Evolutionary conservation across 1,284 basidiomycete species (phyloP), one percentile per base, ranked within the genome.

Genomic region (Xanthoconium separans): DNA sequence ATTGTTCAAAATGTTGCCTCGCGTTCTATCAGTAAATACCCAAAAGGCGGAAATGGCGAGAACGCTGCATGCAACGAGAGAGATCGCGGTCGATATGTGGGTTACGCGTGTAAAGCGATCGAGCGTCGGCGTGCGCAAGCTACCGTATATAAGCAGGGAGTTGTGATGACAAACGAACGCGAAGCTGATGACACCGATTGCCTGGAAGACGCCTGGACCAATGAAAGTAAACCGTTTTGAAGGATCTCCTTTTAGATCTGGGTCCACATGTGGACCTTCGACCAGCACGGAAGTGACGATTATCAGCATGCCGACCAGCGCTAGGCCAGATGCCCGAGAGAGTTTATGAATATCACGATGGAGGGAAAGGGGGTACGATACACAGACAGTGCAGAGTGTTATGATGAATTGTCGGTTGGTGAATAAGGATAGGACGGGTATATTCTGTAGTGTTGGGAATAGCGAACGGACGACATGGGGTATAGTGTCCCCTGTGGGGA

Each of bases 291-390:
- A 87, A 36, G 77, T 68, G 47, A 99, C 93, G 65, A 99, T 99
- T 70, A 98, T 87, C 54, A 92, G 72, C 96, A 99, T 99, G 60
- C 94, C 93, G 39, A 95, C 68, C 22, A 93, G 82, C 12, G 93
- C 93, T 54, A 99, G 84, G 2, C 90, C 87, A 33, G 92, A 95
- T 5, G 95, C 95, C 52, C 95, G 89, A 30, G 94, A 89, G 31
- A 99, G 85, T 72, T 97, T 98, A 73, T 97, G 92, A 63, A 99
- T 99, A 71, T 98, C 94, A 50, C 96, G 91, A 70, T 99, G 94
- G 18, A 99, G 81, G 6, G 93, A 96, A 34, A 99, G 82, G 0
- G 97, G 97, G 69, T 95, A 99, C 6, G 95, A 96, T 54, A 98
- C 86, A 63, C 85, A 83, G 53, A 91, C 72, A 2, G 94, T 97